Percentiles rank a stretch among this genome's conserved stretches.
Conservation (phyloP, 345 rosid species). For the Salix purpurea region DNA sequence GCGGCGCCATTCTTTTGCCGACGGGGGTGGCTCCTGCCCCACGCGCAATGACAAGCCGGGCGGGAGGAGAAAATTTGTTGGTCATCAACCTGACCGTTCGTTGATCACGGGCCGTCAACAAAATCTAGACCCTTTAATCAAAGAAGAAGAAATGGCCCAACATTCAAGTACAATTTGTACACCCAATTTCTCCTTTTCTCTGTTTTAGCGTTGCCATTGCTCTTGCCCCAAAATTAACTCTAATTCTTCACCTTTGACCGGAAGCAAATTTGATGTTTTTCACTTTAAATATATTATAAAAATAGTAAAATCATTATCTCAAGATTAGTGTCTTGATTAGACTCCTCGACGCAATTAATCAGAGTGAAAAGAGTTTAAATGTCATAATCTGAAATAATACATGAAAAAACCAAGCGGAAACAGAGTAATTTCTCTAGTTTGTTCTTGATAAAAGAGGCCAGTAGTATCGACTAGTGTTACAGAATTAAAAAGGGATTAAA, state of each 20-base stretch:
- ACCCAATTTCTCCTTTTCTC: no score
- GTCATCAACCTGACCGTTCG: constrained; percentile 8
- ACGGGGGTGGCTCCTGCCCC: constrained; percentile 6
- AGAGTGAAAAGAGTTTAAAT: no score
- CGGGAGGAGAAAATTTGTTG: not conserved
- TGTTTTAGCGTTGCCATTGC: not conserved
- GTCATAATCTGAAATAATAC: not conserved
- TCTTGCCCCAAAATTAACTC: not conserved
- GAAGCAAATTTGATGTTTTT: no score
- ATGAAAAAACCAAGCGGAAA: not conserved
- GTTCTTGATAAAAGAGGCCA: not conserved
- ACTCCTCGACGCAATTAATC: no score
- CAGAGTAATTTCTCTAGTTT: not conserved
- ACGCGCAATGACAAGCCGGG: constrained; percentile 9
- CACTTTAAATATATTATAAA: no score
- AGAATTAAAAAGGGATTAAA: not conserved
- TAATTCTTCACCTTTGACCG: no score
- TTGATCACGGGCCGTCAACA: constrained; percentile 15
- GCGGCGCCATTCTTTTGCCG: constrained; percentile 7
- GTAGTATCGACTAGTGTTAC: not conserved
- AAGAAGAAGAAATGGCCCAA: not conserved
- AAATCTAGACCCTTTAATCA: constrained; percentile 1
- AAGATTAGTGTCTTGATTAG: no score
- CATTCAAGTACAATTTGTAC: not conserved
- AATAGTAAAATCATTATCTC: no score